phyloP scores from a whole-genome alignment of 129 eudicot genomes.

The Scalesia atractyloides region DNA sequence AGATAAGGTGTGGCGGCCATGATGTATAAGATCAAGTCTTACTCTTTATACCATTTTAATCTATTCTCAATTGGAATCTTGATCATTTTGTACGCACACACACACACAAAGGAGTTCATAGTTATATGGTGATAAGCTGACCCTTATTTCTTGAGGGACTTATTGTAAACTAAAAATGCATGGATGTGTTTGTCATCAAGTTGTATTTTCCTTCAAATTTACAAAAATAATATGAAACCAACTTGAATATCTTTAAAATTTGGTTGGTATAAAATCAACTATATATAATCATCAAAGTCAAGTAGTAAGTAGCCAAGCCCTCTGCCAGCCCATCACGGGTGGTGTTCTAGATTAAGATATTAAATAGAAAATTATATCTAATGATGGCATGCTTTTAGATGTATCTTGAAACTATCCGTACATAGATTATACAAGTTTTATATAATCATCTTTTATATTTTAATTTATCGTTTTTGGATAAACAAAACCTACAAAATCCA shows the following conservation, averaged over 20 bases:
- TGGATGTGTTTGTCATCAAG: too few species aligned
- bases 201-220: too few species aligned
- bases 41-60: too few species aligned
- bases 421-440: background rate
- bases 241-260: background rate
- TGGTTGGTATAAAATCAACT: slow-evolving; percentile 6
- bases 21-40: too few species aligned
- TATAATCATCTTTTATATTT: background rate
- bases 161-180: too few species aligned
- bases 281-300: background rate
- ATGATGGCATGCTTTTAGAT: slow-evolving; percentile 7
- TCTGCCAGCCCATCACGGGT: background rate
- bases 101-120: too few species aligned
- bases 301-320: slow-evolving; percentile 7
- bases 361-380: slow-evolving; percentile 3
- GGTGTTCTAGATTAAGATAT: background rate
- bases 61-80: too few species aligned
- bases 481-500: background rate
- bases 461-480: background rate
- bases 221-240: background rate
- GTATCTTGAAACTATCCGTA: background rate
- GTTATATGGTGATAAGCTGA: too few species aligned
- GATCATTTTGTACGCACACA: too few species aligned
- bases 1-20: too few species aligned
- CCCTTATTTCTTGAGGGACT: too few species aligned